Percentiles rank a stretch among this genome's conserved stretches.
Conservation (phyloP, 495 filamentous ascomycete species). For the Hyaloscypha finlandica region DNA sequence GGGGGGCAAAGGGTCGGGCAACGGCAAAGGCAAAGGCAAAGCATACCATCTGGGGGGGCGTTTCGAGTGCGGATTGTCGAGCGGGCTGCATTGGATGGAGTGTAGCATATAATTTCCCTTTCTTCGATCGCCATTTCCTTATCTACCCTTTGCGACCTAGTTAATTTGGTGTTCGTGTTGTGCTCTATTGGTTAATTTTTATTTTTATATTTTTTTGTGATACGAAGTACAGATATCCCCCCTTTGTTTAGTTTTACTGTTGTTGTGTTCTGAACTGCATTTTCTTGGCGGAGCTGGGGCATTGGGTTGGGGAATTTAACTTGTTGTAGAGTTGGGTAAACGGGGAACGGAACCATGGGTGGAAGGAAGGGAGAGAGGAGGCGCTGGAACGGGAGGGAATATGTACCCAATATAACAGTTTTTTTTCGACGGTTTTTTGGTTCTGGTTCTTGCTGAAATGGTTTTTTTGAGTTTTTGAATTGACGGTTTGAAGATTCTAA, state of each 20-base stretch:
- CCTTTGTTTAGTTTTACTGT: not conserved
- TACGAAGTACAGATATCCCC: conserved; percentile 18
- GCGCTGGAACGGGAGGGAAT: not conserved
- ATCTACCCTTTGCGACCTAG: too few species aligned
- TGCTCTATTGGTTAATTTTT: not conserved
- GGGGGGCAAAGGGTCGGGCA: too few species aligned
- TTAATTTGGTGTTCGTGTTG: not conserved
- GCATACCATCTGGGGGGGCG: too few species aligned
- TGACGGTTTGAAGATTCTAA: not conserved
- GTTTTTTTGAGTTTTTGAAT: not conserved
- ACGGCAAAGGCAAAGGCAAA: too few species aligned
- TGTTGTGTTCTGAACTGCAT: not conserved
- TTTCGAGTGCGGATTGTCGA: not conserved
- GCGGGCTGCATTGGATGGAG: conserved; percentile 15
- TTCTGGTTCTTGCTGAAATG: not conserved
- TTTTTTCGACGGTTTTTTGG: not conserved
- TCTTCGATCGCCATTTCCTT: not conserved
- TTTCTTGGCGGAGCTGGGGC: not conserved
- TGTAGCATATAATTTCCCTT: not conserved
- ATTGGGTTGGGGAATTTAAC: not conserved
- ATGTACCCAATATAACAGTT: conserved; percentile 12
- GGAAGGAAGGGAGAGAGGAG: not conserved
- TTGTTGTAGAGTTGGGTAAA: not conserved
- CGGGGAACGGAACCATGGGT: not conserved
- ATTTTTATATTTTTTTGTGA: not conserved